Evolutionary conservation across 2,329 filamentous ascomycete genomes (phyloP), one percentile per base, ranked within the genome.

Genomic region (Epichloe sp.): DNA sequence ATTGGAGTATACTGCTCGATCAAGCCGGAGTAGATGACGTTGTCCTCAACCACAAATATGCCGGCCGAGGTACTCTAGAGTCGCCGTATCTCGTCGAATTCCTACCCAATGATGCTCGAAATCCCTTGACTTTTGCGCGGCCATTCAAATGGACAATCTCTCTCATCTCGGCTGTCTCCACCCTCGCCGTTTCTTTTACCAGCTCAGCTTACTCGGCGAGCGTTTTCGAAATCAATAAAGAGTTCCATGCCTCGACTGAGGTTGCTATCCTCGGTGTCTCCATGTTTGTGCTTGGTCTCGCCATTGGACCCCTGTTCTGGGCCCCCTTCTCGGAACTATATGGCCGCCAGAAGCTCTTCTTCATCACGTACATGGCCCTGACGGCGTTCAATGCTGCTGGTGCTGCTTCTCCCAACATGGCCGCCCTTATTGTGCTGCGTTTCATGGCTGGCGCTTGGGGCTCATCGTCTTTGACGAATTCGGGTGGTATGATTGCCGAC

Each of bases 1-100:
- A 79, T 64, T 77, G 73, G 63, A 66, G 70, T 47, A 65, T 80
- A 50, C 69, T 86, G 52, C 63, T 75, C 47, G 74, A 83, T 60
- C 80, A 79, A 50, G 72, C 74, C 26, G 76, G 75, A 44, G 66
- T 86, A 48, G 81, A 75, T 0, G 69, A 74, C 45, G 73, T 75
- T 49, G 75, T 83, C 8, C 65, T 82, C 44, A 68, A 76, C 48
- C 70, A 78, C 63, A 62, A 67, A 3, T 86, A 84, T 58, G 61
- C 65, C 15, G 82, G 82, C 26, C 64, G 74, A 12, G 85, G 85
- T 53, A 88, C 84, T 2, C 63, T 72, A 8, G 78, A 83, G 43
- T 78, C 83, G 41, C 85, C 85, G 1, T 88, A 78, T 56, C 66
- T 81, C 35, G 83, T 88, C 56, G 77, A 79, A 51, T 89, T 83